These are phyloP conservation scores for Stagonosporopsis chrysanthemi DNA, from an alignment of 2,329 filamentous ascomycete genomes.

Conservation along the genomic window DNA sequence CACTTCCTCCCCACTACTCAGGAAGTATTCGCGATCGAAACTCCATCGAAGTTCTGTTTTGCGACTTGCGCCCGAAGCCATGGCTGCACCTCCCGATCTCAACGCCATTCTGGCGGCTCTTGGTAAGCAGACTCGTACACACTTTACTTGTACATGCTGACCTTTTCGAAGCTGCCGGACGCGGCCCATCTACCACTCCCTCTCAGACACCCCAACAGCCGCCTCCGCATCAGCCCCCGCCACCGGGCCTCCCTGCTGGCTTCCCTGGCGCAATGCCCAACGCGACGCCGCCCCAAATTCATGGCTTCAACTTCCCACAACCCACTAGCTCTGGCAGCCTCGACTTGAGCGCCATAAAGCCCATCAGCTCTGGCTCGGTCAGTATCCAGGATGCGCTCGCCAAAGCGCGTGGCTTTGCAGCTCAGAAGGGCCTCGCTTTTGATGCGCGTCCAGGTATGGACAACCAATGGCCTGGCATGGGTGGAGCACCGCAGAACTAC, in stretches of 20 bases:
- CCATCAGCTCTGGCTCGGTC: slow-evolving; percentile 79
- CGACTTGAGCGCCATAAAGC: slow-evolving; percentile 81
- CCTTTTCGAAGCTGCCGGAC: slow-evolving; percentile 52
- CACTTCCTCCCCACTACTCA: background rate
- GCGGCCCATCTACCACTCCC: slow-evolving; percentile 56
- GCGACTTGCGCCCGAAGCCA: slow-evolving; percentile 25
- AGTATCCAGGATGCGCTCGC: slow-evolving; percentile 85
- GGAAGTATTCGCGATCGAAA: slow-evolving; percentile 5
- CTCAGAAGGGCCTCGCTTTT: slow-evolving; percentile 74
- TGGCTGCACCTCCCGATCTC: slow-evolving; percentile 49
- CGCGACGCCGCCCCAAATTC: slow-evolving; percentile 52
- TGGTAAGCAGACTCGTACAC: slow-evolving; percentile 34
- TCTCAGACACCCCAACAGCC: slow-evolving; percentile 55
- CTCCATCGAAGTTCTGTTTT: background rate
- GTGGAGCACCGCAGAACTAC: slow-evolving; percentile 42
- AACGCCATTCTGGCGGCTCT: slow-evolving; percentile 50
- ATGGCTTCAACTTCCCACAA: slow-evolving; percentile 65
- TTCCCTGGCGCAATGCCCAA: slow-evolving; percentile 54
- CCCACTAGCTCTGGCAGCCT: slow-evolving; percentile 78
- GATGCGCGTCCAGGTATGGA: slow-evolving; percentile 53
- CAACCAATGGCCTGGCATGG: slow-evolving; percentile 52
- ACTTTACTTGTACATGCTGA: slow-evolving; percentile 15
- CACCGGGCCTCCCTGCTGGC: slow-evolving; percentile 53
- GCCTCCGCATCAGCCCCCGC: slow-evolving; percentile 52
- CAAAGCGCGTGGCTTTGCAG: slow-evolving; percentile 81